Evolutionary conservation across 2,329 filamentous ascomycete species (phyloP).

Genomic region (Fusarium sp.): DNA sequence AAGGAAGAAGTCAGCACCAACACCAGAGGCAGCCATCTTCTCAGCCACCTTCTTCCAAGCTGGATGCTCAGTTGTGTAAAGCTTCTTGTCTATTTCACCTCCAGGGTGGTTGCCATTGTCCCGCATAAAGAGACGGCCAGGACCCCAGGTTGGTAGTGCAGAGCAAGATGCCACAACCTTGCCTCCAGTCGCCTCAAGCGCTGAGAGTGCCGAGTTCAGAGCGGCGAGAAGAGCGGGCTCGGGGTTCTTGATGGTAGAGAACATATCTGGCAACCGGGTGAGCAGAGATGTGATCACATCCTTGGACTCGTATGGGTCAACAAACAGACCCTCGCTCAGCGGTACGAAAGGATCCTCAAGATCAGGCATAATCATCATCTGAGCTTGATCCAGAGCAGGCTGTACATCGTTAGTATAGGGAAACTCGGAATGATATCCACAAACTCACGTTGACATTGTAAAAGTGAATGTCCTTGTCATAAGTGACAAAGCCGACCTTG

Average conservation of each 20-base stretch:
- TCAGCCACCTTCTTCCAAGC: conserved; percentile 88
- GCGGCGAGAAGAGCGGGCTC: conserved; percentile 90
- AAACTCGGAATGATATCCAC: background rate
- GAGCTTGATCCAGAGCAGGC: conserved; percentile 84
- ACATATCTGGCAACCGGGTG: conserved; percentile 84
- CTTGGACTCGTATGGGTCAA: conserved; percentile 92
- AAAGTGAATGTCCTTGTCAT: conserved; percentile 96
- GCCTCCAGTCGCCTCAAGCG: conserved; percentile 87
- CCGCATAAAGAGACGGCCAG: conserved; percentile 84
- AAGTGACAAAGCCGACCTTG: conserved; percentile 95
- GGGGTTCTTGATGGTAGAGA: conserved; percentile 88
- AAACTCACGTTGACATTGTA: conserved; percentile 88
- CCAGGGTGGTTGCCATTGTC: conserved; percentile 90
- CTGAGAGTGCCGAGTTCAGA: conserved; percentile 85
- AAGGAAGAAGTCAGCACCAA: conserved; percentile 95
- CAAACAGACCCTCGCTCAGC: conserved; percentile 90
- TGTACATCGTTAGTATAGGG: conserved; percentile 53
- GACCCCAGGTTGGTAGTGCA: conserved; percentile 91
- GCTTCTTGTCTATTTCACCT: conserved; percentile 90
- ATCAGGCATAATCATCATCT: conserved; percentile 99
- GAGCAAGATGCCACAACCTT: conserved; percentile 92
- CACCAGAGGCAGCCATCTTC: conserved; percentile 87
- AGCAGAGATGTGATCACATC: conserved; percentile 90
- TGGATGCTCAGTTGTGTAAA: conserved; percentile 90
- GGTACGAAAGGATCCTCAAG: conserved; percentile 97